Evolutionary conservation across 345 rosid genomes (phyloP).

Genomic region (Salix dunnii): DNA sequence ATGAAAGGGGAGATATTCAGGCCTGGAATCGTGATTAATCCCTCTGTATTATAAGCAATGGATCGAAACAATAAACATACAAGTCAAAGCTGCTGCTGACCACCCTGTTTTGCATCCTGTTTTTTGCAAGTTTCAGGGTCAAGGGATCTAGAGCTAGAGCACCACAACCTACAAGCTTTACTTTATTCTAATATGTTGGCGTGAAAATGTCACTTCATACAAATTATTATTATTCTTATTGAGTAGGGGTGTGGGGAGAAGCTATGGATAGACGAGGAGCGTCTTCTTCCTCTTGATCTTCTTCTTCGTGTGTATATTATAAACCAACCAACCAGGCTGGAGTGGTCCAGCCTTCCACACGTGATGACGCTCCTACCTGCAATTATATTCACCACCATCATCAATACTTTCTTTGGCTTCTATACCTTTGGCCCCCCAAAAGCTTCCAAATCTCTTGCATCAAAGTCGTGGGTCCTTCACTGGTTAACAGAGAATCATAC

Average conservation of each 20-base stretch:
- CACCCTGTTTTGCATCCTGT: constrained; percentile 6
- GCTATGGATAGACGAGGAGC: constrained; percentile 17
- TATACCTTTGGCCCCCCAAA: constrained; percentile 4
- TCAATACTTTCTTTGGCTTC: constrained; percentile 24
- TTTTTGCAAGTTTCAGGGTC: constrained; percentile 1
- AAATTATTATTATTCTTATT: no score
- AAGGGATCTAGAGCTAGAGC: neutral
- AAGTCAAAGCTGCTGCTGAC: constrained; percentile 15
- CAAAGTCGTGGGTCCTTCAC: neutral
- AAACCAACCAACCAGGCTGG: constrained; percentile 9
- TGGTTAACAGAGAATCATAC: no score
- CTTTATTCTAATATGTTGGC: no score
- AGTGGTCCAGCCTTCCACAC: constrained; percentile 59
- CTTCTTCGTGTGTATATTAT: neutral
- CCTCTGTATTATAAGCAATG: no score
- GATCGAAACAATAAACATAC: neutral
- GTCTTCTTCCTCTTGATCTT: neutral
- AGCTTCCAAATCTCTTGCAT: neutral
- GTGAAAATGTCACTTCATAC: no score
- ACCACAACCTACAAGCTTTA: neutral
- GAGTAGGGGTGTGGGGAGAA: no score
- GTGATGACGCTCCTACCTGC: constrained; percentile 78
- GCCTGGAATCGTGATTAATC: no score
- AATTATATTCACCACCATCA: constrained; percentile 48
- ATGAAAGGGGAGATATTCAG: no score